These are phyloP conservation scores for Aspergillus hancockii DNA, from an alignment of 495 filamentous ascomycete species.

Conservation along the genomic window DNA sequence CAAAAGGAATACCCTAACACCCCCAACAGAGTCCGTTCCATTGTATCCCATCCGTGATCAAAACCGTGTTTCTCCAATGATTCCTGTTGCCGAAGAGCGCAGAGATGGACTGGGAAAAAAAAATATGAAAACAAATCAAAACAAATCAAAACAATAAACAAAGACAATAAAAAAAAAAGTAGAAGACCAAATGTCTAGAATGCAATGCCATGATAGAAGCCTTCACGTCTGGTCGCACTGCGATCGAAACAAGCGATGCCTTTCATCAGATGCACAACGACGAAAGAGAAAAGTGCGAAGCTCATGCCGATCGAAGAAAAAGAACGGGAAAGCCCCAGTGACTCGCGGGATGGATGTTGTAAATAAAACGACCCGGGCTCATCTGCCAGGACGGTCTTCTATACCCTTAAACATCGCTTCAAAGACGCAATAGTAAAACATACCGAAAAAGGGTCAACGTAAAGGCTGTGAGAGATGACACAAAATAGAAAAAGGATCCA, in stretches of 20 bases:
- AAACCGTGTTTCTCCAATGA: slow-evolving; percentile 50
- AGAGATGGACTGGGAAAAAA: slow-evolving; percentile 37
- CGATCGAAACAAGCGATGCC: slow-evolving; percentile 24
- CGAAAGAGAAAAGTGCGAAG: slow-evolving; percentile 32
- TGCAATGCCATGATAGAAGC: slow-evolving; percentile 40
- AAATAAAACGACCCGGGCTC: slow-evolving; percentile 41
- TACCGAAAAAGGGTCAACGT: slow-evolving; percentile 27
- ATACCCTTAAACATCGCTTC: slow-evolving; percentile 38
- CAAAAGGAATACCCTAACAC: slow-evolving; percentile 51
- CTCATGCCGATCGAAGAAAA: slow-evolving; percentile 30
- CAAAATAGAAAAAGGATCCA: slow-evolving; percentile 39
- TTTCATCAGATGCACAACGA: slow-evolving; percentile 12
- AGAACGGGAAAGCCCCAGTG: slow-evolving; percentile 35
- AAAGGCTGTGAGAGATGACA: slow-evolving; percentile 30
- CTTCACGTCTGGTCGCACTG: slow-evolving; percentile 27
- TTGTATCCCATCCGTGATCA: slow-evolving; percentile 50
- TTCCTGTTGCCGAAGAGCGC: slow-evolving; percentile 45
- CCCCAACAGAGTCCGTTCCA: slow-evolving; percentile 47
- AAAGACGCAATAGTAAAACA: slow-evolving; percentile 34
- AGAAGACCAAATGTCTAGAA: slow-evolving; percentile 43
- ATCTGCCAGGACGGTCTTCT: slow-evolving; percentile 31
- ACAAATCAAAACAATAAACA: slow-evolving; percentile 1
- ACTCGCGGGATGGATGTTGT: slow-evolving; percentile 42
- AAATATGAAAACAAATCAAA: slow-evolving; percentile 16
- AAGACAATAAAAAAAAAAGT: background rate